Conservation (phyloP, 495 filamentous ascomycete species). For the Articulospora tetracladia region DNA sequence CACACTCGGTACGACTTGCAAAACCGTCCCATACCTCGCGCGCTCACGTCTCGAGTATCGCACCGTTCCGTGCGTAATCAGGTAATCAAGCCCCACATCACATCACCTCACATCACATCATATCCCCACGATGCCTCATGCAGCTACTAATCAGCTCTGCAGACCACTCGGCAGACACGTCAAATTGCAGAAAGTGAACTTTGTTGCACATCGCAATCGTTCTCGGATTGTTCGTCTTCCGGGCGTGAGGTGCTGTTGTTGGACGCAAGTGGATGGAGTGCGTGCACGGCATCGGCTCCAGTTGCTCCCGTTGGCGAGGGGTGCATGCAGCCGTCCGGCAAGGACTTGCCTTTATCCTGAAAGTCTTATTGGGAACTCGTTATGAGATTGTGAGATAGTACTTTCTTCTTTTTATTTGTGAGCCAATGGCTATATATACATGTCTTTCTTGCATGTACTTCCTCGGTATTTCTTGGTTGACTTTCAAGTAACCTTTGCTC, state of each 20-base stretch:
- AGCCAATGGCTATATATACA: background rate
- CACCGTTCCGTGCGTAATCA: too few relatives aligned
- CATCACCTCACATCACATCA: background rate
- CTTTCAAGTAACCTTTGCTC: background rate
- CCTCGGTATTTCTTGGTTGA: background rate
- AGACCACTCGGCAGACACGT: background rate
- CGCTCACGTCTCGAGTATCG: too few relatives aligned
- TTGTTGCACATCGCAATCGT: slow-evolving; percentile 11
- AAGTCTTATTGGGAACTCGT: too few relatives aligned
- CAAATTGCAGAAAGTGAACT: background rate
- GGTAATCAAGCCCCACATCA: too few relatives aligned
- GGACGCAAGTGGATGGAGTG: background rate
- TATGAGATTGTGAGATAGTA: too few relatives aligned
- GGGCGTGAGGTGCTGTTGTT: background rate
- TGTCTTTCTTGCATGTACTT: background rate
- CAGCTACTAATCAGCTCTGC: too few relatives aligned
- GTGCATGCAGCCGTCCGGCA: too few relatives aligned
- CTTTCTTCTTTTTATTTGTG: background rate
- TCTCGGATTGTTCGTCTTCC: slow-evolving; percentile 9
- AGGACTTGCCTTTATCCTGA: too few relatives aligned
- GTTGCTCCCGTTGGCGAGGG: too few relatives aligned
- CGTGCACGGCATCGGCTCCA: background rate
- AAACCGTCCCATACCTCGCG: too few relatives aligned
- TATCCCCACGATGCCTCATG: background rate
- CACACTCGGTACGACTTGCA: too few relatives aligned